Evolutionary conservation across 106 monocot genomes (phyloP), one percentile per base, ranked within the genome.

Genomic region (Gastrodia elata): DNA sequence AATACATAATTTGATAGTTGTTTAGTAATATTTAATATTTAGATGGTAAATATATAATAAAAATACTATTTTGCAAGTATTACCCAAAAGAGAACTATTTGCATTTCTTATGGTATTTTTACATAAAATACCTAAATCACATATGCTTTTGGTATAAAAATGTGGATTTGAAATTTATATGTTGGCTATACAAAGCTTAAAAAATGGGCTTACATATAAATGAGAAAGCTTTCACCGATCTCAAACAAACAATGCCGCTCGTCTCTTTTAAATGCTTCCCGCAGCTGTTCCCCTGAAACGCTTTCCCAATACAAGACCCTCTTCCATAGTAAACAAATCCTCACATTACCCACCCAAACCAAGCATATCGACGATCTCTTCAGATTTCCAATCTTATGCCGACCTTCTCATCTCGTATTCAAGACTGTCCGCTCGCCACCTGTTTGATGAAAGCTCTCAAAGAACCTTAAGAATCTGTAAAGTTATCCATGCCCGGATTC

Each of bases 401-500:
- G 20, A 83, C 57, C 71, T 87, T 35, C 78, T 91, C 38, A 14
- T 72, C 9, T 78, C 77, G 3, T 82, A 72, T 69, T 75, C 82
- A 28, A 82, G 75, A 75, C 25, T 69, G 55, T 14, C 52, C 32
- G 43, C 86, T 56, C 78, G n/a, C 48, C 48, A 80, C 65, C 78
- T 41, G 70, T 75, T 87, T 80, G 87, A 82, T 65, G 75, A 74
- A 80, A 80, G 22, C 34, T 76, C 78, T 34, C 75, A 73, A 0
- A 68, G 70, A 73, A 46, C 10, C 39, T 61, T 38, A 4, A 28
- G 27, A 48, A 69, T 46, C 37, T 83, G 81, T 83, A 73, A 58
- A 35, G 40, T 28, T 24, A 48, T 87, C 52, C 87, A 91, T 58
- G 84, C 78, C 44, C 79, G 86, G 5, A 59, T 82, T 46, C 28